Evolutionary conservation across 164 flowering plant species (phyloP).

Genomic region (Tetrastigma voinierianum): DNA sequence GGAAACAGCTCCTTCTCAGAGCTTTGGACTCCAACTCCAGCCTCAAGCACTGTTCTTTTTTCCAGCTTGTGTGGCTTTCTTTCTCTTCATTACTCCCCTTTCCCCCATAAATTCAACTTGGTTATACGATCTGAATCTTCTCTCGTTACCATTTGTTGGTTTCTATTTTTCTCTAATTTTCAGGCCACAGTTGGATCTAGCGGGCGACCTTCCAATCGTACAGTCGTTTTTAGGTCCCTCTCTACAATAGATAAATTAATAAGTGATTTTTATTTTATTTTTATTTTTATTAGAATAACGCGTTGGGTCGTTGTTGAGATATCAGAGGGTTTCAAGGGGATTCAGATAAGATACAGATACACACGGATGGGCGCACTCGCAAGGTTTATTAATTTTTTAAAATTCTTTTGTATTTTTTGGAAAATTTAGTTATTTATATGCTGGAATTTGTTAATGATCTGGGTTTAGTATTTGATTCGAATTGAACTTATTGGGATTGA

Average conservation of each 20-base stretch:
- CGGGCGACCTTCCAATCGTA: constrained; percentile 86
- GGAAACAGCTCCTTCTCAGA: constrained; percentile 79
- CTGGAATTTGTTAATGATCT: neutral
- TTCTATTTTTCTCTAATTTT: constrained; percentile 9
- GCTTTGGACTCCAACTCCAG: constrained; percentile 64
- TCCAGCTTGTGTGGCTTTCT: constrained; percentile 52
- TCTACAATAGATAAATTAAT: neutral
- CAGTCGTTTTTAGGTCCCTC: constrained; percentile 80
- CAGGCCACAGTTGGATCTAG: constrained; percentile 76
- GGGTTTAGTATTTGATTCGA: neutral
- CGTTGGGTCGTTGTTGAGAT: constrained; percentile 15
- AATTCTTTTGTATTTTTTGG: neutral
- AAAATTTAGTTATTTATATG: neutral
- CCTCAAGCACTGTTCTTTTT: constrained; percentile 64
- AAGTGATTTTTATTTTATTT: too few species aligned
- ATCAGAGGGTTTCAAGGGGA: constrained; percentile 72
- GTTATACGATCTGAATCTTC: too few species aligned
- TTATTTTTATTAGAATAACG: neutral
- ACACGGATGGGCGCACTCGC: constrained; percentile 67
- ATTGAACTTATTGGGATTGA: neutral
- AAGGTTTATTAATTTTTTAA: constrained; percentile 45
- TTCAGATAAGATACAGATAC: constrained; percentile 66
- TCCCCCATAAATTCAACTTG: neutral
- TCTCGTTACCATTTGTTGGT: too few species aligned
- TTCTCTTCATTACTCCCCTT: neutral